These are phyloP conservation scores for Xylaria grammica DNA, from an alignment of 495 filamentous ascomycete species.

Conservation along the genomic window DNA sequence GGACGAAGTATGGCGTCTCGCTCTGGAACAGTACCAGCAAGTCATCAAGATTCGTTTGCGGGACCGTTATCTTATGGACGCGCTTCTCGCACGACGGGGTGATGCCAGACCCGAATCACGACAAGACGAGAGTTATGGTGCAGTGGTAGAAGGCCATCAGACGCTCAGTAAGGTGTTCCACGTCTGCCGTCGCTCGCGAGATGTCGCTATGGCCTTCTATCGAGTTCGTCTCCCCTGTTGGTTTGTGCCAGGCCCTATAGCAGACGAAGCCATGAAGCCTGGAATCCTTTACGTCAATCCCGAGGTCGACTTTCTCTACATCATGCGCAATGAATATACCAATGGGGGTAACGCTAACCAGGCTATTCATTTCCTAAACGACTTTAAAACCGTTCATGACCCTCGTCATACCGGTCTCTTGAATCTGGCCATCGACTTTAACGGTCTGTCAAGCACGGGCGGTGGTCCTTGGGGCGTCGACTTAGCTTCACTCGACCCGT, in stretches of 20 bases:
- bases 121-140: slow-evolving; percentile 10
- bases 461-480: not conserved
- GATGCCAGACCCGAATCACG: not conserved
- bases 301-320: slow-evolving; percentile 29
- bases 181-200: slow-evolving; percentile 26
- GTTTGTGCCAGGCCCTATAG: slow-evolving; percentile 2
- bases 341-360: not conserved
- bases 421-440: slow-evolving; percentile 23
- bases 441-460: not conserved
- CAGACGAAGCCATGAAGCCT: not conserved
- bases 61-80: not conserved
- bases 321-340: slow-evolving; percentile 1
- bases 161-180: slow-evolving; percentile 26
- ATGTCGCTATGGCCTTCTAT: slow-evolving; percentile 27
- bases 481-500: not conserved
- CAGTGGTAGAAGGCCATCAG: slow-evolving; percentile 20
- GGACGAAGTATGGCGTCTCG: not conserved
- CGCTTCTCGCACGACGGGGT: not conserved
- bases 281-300: slow-evolving; percentile 28
- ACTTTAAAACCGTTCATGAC: slow-evolving; percentile 26
- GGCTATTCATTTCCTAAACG: slow-evolving; percentile 20
- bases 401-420: slow-evolving; percentile 24
- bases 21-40: not conserved
- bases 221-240: slow-evolving; percentile 30
- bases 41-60: not conserved